Percentiles rank a stretch among this genome's conserved stretches.
phyloP scores from a whole-genome alignment of 805 yeast species.

The Candida pseudofarinosa region DNA sequence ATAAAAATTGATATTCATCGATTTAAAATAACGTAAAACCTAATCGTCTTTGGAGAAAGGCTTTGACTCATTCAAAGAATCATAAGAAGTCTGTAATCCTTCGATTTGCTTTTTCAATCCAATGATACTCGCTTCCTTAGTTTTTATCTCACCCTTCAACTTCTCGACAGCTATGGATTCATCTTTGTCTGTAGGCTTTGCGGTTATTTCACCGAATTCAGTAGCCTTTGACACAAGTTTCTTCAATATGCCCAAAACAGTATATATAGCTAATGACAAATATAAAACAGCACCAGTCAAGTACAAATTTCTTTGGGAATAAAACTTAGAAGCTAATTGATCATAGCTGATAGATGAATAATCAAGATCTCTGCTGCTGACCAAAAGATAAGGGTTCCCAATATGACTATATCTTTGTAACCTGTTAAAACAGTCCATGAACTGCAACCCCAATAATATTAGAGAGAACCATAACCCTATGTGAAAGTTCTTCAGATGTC shows the following conservation, averaged over 20 bases:
- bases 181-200: conserved; percentile 9
- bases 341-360: conserved; percentile 36
- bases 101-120: conserved; percentile 48
- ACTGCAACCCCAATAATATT: conserved; percentile 44
- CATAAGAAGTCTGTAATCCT: conserved; percentile 48
- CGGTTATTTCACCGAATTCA: conserved; percentile 20
- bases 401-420: conserved; percentile 19
- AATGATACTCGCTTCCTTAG: conserved; percentile 42
- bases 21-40: no score
- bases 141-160: conserved; percentile 31
- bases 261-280: conserved; percentile 50
- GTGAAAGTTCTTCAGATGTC: conserved; percentile 36
- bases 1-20: no score
- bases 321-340: conserved; percentile 55
- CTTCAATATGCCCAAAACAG: conserved; percentile 49
- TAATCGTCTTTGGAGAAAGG: conserved; percentile 1
- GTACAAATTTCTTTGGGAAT: conserved; percentile 60
- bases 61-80: conserved; percentile 26
- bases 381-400: conserved; percentile 19
- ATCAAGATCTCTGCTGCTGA: conserved; percentile 4
- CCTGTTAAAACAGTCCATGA: conserved; percentile 52
- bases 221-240: conserved; percentile 47
- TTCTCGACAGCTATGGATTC: conserved; percentile 27
- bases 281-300: conserved; percentile 61
- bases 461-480: conserved; percentile 42